Conservation (phyloP, 2,329 filamentous ascomycete genomes). For the Arthrobotrys entomopaga region DNA sequence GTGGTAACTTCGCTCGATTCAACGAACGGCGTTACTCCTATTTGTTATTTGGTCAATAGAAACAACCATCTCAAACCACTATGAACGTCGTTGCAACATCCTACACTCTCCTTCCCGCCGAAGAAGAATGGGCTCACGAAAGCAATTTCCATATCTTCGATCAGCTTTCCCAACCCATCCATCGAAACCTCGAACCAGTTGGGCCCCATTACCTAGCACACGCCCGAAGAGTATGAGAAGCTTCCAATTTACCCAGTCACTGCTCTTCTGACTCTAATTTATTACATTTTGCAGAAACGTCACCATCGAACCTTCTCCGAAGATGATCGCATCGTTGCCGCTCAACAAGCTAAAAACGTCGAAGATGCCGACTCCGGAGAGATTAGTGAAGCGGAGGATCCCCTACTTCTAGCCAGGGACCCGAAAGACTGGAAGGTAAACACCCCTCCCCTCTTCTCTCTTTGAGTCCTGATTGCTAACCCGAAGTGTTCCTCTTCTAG, state of each 20-base stretch:
- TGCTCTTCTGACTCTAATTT: neutral
- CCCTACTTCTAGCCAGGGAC: conserved; percentile 88
- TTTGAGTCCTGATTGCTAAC: neutral
- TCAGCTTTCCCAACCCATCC: conserved; percentile 42
- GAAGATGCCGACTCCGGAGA: conserved; percentile 91
- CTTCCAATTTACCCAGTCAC: neutral
- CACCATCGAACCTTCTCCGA: conserved; percentile 98
- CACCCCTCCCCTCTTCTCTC: neutral
- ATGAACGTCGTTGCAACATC: conserved; percentile 48
- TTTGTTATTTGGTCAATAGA: no score
- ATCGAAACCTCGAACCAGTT: conserved; percentile 83
- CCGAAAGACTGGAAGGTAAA: conserved; percentile 99
- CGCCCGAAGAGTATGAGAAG: conserved; percentile 79
- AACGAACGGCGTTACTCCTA: no score
- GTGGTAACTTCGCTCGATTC: no score
- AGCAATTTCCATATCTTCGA: conserved; percentile 40
- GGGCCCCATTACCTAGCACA: conserved; percentile 98
- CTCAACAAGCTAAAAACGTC: conserved; percentile 92
- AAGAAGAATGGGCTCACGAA: conserved; percentile 46
- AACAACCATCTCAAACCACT: conserved; percentile 12
- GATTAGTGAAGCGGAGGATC: conserved; percentile 92
- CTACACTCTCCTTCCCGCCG: conserved; percentile 33
- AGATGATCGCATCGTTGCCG: conserved; percentile 96
- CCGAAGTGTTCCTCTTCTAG: conserved; percentile 63
- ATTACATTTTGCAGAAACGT: conserved; percentile 68